phyloP scores from a whole-genome alignment of 306 rosid species.

The Acacia acuminata region DNA sequence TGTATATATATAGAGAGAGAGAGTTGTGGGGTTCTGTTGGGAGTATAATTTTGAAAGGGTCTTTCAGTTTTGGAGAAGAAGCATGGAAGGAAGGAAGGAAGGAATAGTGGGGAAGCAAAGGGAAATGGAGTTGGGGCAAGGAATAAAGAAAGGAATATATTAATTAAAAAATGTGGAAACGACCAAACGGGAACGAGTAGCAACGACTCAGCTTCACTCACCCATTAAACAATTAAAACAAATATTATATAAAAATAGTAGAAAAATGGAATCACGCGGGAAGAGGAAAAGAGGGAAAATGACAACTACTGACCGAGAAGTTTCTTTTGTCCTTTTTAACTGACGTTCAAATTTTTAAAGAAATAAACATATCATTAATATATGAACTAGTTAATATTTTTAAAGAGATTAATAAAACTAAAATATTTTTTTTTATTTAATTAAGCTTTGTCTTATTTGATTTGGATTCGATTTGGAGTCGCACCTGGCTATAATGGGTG shows the following conservation, averaged over 20 bases:
- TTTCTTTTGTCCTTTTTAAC: not conserved
- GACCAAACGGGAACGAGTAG: not conserved
- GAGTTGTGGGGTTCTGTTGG: not conserved
- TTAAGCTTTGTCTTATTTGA: too few species aligned
- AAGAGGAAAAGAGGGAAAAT: conserved; percentile 4
- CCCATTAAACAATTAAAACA: not conserved
- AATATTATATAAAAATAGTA: not conserved
- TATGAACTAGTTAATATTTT: too few species aligned
- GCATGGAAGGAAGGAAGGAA: conserved; percentile 11
- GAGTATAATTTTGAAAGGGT: conserved; percentile 41
- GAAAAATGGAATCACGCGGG: conserved; percentile 59
- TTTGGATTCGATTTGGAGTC: too few species aligned
- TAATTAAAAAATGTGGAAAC: not conserved
- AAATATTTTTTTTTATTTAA: too few species aligned
- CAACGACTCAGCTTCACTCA: not conserved
- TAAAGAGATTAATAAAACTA: too few species aligned
- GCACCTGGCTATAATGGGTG: too few species aligned
- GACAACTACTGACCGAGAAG: not conserved
- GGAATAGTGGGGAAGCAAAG: conserved; percentile 26
- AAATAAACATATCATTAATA: too few species aligned
- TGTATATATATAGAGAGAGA: not conserved
- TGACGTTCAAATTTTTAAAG: too few species aligned
- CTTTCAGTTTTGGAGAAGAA: conserved; percentile 16
- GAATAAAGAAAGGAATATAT: conserved; percentile 47
- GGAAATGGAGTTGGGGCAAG: conserved; percentile 42